A percentile compares a stretch with the other conserved stretches of the same genome.
Evolutionary conservation across 2,329 filamentous ascomycete genomes (phyloP).

Genomic region (Fonsecaea nubica): DNA sequence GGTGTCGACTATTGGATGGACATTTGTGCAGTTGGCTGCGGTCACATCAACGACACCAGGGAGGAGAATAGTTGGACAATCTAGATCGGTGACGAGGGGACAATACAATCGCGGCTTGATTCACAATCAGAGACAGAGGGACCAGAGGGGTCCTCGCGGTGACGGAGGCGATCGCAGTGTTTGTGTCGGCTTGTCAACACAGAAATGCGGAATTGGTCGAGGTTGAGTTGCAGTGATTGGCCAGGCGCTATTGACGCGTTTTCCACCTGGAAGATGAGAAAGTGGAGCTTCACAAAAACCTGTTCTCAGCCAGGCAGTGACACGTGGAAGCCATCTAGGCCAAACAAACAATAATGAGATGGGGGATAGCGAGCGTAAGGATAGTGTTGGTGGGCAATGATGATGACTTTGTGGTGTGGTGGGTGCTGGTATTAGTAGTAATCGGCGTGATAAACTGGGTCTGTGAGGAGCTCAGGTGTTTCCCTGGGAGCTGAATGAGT

Average conservation of each 20-base stretch:
- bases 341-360: constrained; percentile 1
- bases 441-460: not conserved
- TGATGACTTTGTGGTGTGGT: not conserved
- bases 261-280: constrained; percentile 1
- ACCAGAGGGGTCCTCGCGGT: constrained; percentile 9
- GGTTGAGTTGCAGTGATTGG: constrained; percentile 30
- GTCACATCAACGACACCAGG: constrained; percentile 23
- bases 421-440: too few species aligned
- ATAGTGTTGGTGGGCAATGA: not conserved
- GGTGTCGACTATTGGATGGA: constrained; percentile 12
- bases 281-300: constrained; percentile 24
- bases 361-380: constrained; percentile 5
- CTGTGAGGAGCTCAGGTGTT: constrained; percentile 2
- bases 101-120: constrained; percentile 12
- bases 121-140: constrained; percentile 9
- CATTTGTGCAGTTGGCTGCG: constrained; percentile 10
- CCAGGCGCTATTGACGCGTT: constrained; percentile 30
- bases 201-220: constrained; percentile 29
- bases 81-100: not conserved
- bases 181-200: constrained; percentile 34
- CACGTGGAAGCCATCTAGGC: constrained; percentile 17
- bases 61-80: constrained; percentile 5
- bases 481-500: not conserved
- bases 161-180: constrained; percentile 17
- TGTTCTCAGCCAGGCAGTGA: constrained; percentile 15